A percentile compares a stretch with the other conserved stretches of the same genome.
Evolutionary conservation across 441 rosid species (phyloP).

Genomic region (Erodium chrysanthum): DNA sequence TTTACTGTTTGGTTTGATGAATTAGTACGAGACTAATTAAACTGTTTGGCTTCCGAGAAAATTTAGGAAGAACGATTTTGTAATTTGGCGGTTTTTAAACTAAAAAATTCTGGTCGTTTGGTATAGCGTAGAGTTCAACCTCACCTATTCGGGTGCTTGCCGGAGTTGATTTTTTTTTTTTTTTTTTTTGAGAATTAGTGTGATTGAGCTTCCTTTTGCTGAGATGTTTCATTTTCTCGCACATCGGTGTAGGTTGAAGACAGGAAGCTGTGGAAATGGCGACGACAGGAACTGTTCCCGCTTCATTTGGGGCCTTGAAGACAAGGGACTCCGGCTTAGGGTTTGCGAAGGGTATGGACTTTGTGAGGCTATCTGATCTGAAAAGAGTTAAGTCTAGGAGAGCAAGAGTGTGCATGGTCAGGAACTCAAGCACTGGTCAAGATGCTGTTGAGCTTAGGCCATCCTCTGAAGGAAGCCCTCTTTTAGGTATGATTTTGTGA

Average conservation of each 20-base stretch:
- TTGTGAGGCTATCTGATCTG: constrained; percentile 54
- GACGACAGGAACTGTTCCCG: constrained; percentile 53
- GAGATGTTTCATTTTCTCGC: background rate
- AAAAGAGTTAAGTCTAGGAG: constrained; percentile 35
- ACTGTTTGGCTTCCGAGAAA: background rate
- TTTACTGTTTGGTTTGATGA: background rate
- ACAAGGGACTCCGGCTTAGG: constrained; percentile 44
- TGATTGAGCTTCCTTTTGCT: constrained; percentile 1
- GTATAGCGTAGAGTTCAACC: background rate
- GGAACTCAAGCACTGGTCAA: constrained; percentile 49
- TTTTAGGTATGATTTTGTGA: constrained; percentile 42
- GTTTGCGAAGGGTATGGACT: constrained; percentile 41
- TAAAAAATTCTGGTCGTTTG: background rate
- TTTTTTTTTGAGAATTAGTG: background rate
- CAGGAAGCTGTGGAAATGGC: constrained; percentile 41
- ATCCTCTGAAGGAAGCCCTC: constrained; percentile 71
- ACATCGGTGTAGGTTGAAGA: constrained; percentile 1
- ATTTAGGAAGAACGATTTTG: background rate
- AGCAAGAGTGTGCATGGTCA: constrained; percentile 39
- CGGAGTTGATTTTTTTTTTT: background rate
- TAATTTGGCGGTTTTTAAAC: background rate
- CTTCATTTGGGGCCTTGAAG: constrained; percentile 58
- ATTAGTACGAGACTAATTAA: background rate
- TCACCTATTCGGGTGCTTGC: background rate
- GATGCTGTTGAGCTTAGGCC: constrained; percentile 67